Evolutionary conservation across 257 asterid genomes (phyloP), one percentile per base, ranked within the genome.

Genomic region (Orobanche coerulescens): DNA sequence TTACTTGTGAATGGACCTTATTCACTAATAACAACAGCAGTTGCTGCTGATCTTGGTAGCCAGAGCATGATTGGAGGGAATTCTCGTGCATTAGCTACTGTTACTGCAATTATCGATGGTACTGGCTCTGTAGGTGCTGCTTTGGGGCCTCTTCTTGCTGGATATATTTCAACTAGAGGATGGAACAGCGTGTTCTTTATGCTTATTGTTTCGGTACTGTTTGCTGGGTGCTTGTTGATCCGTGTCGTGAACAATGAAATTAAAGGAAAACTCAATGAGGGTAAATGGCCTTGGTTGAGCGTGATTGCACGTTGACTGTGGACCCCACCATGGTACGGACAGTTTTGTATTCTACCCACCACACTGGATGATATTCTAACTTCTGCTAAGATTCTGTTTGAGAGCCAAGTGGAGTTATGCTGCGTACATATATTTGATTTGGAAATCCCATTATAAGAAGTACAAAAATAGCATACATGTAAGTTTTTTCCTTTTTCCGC

Each of bases 41-140:
- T 93, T 47, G 88, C 98, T 39, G 85, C 98, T 71, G 97, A 93
- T 80, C 95, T 89, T 42, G 97, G 97, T 14, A 84, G 94, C 1
- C 95, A 88, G 73, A 74, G 74, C 78, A 11, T 46, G 68, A 65
- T 72, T 28, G 73, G 75, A 36, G 95, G 94, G 55, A 93, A 76
- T 62, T 74, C 95, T 0, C 95, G 94, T 12, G 95, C 94, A 44
- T 72, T 92, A 71, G 97, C 98, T 50, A 88, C 95, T 5, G 97
- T 93, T 19, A 64, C 96, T 18, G 98, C 97, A 20, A 89, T 93
- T 51, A 93, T 93, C 70, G 97, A 93, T 51, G 98, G 94, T 7
- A 93, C 98, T 13, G 98, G 97, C 64, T 93, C 98, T 24, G 85
- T 86, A 8, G 96, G 98, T 31, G 98, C 94, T 6, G 97, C 96